Base-by-base conservation (phyloP, 257 asterid species). In the Galeopsis tetrahit region DNA sequence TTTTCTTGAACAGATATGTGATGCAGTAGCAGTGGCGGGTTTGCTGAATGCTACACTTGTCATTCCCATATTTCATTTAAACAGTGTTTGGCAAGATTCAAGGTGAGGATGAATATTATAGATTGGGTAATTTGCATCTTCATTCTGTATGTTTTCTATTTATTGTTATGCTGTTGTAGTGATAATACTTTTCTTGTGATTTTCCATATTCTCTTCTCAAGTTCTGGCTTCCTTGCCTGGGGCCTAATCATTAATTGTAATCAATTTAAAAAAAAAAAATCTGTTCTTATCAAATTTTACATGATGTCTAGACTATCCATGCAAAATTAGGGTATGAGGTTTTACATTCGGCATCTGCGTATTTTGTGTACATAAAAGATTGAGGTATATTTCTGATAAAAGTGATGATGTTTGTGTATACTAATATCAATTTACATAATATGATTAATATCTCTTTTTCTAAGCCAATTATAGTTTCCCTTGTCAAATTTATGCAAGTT, bases 1-100 rank as follows among this genome's bases (percentile, higher is more conserved):
- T 58, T 55, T 65, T 46, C 33, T 61, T 44, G 74, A 42, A 70
- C 90, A 94, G 99, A 95, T 95, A 83, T 92, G 98, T 88, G 99
- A 95, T 84, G 99, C 97, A 48, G 99, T 90, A 60, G 98, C 99
- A 7, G 98, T 95, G 65, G 99, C 99, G 0, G 96, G 99, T 65
- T 78, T 95, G 86, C 91, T 95, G 81, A 92, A 95, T 82, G 98
- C 99, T 57, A 92, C 99, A 59, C 99, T 95, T 72, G 94, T 95
- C 73, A 88, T 95, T 78, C 99, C 99, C 61, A 95, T 95, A 70
- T 95, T 95, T 83, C 99, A 95, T 83, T 81, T 95, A 65, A 95
- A 92, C 73, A 95, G 99, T 56, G 99, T 95, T 70, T 95, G 99
- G 99, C 85, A 84, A 74, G 99, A 95, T 83, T 92, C 98, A 71